Evolutionary conservation across 441 rosid species (phyloP), one percentile per base, ranked within the genome.

Genomic region (Eutrema salsugineum): DNA sequence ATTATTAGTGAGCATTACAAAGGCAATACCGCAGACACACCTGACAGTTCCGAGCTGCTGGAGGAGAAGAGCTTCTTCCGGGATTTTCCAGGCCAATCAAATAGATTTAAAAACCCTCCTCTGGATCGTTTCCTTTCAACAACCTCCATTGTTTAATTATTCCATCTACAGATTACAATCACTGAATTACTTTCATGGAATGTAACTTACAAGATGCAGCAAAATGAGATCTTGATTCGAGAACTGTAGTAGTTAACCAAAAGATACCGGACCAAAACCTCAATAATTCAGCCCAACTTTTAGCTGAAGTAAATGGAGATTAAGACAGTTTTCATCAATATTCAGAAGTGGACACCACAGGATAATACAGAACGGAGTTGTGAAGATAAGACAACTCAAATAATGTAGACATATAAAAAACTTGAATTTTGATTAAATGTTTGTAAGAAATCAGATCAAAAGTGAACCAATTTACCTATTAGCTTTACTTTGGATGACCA

Each of bases 61-160:
- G 87, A 46, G 60, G 90, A 87, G 53, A 77, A 77, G 63, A 86
- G 80, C 84, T 88, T 92, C 86, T 89, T 89, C 40, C 91, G 81
- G 32, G 97, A 90, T 82, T 89, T 94, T 30, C 93, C 87, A 78
- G 83, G 88, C 99, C 99, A 94, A 76, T 89, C 97, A 72, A 94
- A 90, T 55, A 88, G 72, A 61, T 86, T 74, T 19, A 87, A 82
- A 70, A 90, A 82, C 22, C 89, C 84, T 75, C 94, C 96, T 78
- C 88, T 88, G 1, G 90, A 40, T 70, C 84, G 81, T 79, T 88
- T 89, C 77, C 80, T 71, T 66, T 83, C 86, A 75, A 85, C 88
- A 28, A 85, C 86, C 81, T 92, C 98, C 98, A 89, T 89, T 43
- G 28, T 15, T 9, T 1, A 10, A 43, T 19, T 51, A 50, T 65